Base-by-base conservation (phyloP, 1,139 yeast species). In the Kodamaea sp. region DNA sequence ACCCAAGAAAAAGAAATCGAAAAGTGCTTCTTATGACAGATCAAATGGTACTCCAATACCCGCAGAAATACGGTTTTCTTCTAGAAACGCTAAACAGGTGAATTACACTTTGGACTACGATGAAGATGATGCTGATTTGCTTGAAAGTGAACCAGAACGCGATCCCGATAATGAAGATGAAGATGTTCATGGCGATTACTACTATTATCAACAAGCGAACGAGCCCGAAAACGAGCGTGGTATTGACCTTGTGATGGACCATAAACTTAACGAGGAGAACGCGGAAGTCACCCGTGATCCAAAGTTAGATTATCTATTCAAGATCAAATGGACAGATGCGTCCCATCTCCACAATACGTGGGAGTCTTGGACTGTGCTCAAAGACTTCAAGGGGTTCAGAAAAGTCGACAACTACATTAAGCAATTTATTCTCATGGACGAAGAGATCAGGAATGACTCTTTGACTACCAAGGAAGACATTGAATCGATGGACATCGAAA, bases 301-400 rank as follows among this genome's bases (percentile, higher is more conserved):
- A 15, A 82, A 81, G 46, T 61, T 63, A 30, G 82, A 79, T 41
- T 81, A 69, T 50, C 67, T 79, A 35, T 84, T 79, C 55, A 63
- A 80, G 46, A 76, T 94, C 47, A 94, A 94, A 62, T 94, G 99
- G 98, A 73, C 77, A 16, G 87, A 78, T 35, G 73, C 80, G 41
- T 87, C 97, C 11, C 98, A 94, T 63, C 70, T 92, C 44, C 99
- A 92, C 63, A 92, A 92, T 56, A 83, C 96, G 1, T 94, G 97
- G 97, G 96, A 90, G 57, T 59, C 78, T 1, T 90, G 84, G 60
- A 63, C 68, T 7, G 68, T 70, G 5, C 63, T 90, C 33, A 73
- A 72, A 41, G 64, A 62, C 15, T 63, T 63, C 46, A 80, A 84
- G 55, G 98, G 99, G 29, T 70, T 77, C 48, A 87, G 95, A 58